These are phyloP conservation scores for Xerocomus spinulosus DNA, from an alignment of 768 basidiomycete genomes.

Conservation along the genomic window DNA sequence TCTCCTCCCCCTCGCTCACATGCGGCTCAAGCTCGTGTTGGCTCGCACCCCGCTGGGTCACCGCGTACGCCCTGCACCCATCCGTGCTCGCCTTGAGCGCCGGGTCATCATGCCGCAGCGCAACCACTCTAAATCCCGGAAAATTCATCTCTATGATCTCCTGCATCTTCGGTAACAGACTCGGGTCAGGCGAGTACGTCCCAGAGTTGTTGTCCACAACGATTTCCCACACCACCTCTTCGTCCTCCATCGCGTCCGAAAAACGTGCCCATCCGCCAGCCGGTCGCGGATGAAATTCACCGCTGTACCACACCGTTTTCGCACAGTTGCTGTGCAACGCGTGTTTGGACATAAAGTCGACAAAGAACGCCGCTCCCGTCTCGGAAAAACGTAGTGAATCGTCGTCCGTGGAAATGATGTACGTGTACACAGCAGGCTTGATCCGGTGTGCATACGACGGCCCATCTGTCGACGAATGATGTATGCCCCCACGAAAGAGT, in stretches of 20 bases:
- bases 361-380: slow-evolving; percentile 83
- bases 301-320: slow-evolving; percentile 61
- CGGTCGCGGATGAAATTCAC: slow-evolving; percentile 77
- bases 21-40: slow-evolving; percentile 64
- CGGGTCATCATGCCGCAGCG: slow-evolving; percentile 53
- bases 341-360: slow-evolving; percentile 84
- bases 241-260: slow-evolving; percentile 49
- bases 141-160: slow-evolving; percentile 72
- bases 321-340: slow-evolving; percentile 77
- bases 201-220: slow-evolving; percentile 86
- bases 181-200: slow-evolving; percentile 73
- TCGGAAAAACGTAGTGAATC: slow-evolving; percentile 80
- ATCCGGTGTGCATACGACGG: slow-evolving; percentile 41
- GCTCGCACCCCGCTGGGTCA: slow-evolving; percentile 53
- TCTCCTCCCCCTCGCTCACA: slow-evolving; percentile 49
- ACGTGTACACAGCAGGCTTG: slow-evolving; percentile 83
- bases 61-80: slow-evolving; percentile 63
- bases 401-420: slow-evolving; percentile 72
- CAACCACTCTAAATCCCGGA: slow-evolving; percentile 52
- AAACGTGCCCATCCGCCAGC: slow-evolving; percentile 65
- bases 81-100: slow-evolving; percentile 54
- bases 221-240: slow-evolving; percentile 67
- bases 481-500: slow-evolving; percentile 48
- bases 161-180: slow-evolving; percentile 56
- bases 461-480: slow-evolving; percentile 11